Conservation (phyloP, 179 eudicot species). For the Beta macrorhiza region DNA sequence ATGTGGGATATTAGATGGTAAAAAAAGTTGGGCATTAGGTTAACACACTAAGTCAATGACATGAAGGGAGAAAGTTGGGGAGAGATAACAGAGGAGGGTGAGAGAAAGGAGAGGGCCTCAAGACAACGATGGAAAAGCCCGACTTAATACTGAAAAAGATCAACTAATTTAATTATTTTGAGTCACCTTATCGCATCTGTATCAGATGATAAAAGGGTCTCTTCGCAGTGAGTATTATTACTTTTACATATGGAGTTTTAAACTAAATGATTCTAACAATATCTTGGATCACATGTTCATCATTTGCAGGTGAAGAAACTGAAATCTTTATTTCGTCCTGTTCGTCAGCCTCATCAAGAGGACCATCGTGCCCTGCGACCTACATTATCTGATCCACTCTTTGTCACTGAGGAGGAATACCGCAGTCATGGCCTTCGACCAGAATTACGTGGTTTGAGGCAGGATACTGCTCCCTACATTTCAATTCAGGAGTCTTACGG, state of each 20-base stretch:
- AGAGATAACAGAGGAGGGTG: not conserved
- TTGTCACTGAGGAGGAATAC: conserved; percentile 37
- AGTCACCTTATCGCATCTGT: too few species aligned
- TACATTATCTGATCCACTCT: conserved; percentile 24
- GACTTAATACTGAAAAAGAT: too few species aligned
- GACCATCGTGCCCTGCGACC: conserved; percentile 31
- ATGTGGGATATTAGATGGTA: not conserved
- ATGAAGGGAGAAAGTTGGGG: not conserved
- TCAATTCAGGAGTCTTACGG: conserved; percentile 23
- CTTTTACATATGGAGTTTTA: not conserved
- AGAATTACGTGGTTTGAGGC: conserved; percentile 16
- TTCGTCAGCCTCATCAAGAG: conserved; percentile 33
- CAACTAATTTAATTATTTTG: too few species aligned
- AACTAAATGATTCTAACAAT: not conserved
- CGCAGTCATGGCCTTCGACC: conserved; percentile 37
- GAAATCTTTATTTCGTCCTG: conserved; percentile 43
- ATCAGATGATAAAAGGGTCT: not conserved
- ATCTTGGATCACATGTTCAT: not conserved
- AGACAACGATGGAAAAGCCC: too few species aligned
- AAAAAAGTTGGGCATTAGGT: not conserved
- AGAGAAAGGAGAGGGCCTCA: too few species aligned
- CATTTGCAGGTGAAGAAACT: conserved; percentile 64
- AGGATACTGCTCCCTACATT: conserved; percentile 12
- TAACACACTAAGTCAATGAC: not conserved
- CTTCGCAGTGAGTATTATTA: not conserved